These are phyloP conservation scores for Eucalyptus decipiens DNA, from an alignment of 345 rosid genomes.

Conservation along the genomic window DNA sequence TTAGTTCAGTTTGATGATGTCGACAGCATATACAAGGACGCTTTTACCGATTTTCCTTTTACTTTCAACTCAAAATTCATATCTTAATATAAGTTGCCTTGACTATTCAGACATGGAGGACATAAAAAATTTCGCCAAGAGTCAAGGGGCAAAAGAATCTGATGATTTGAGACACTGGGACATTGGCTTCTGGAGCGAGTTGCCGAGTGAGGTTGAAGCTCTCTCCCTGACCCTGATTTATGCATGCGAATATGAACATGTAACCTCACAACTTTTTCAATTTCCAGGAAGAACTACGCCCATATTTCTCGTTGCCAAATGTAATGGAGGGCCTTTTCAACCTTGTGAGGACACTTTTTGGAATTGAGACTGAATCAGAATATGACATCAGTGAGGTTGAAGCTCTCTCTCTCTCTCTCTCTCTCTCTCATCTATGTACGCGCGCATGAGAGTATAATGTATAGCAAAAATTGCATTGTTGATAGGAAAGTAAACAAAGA, in stretches of 20 bases:
- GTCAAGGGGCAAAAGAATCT: constrained; percentile 66
- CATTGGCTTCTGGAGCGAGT: constrained; percentile 72
- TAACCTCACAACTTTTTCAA: too few relatives aligned
- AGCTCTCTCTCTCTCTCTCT: neutral
- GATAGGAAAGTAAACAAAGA: neutral
- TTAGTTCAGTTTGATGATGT: too few relatives aligned
- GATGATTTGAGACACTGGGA: constrained; percentile 72
- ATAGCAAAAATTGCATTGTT: neutral
- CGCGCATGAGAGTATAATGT: neutral
- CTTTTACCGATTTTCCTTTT: neutral
- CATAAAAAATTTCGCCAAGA: constrained; percentile 54
- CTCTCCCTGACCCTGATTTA: neutral
- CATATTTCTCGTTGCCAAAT: too few relatives aligned
- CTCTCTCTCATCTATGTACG: neutral
- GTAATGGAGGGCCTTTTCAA: too few relatives aligned
- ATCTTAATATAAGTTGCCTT: neutral
- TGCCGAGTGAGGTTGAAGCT: constrained; percentile 50
- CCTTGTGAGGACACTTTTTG: too few relatives aligned
- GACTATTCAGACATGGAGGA: constrained; percentile 56
- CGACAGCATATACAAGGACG: neutral
- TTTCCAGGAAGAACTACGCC: too few relatives aligned
- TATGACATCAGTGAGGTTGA: neutral
- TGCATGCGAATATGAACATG: too few relatives aligned
- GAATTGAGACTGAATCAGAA: too few relatives aligned
- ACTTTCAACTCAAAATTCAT: neutral